phyloP scores from a whole-genome alignment of 495 filamentous ascomycete species.

The Aspergillus baeticus region DNA sequence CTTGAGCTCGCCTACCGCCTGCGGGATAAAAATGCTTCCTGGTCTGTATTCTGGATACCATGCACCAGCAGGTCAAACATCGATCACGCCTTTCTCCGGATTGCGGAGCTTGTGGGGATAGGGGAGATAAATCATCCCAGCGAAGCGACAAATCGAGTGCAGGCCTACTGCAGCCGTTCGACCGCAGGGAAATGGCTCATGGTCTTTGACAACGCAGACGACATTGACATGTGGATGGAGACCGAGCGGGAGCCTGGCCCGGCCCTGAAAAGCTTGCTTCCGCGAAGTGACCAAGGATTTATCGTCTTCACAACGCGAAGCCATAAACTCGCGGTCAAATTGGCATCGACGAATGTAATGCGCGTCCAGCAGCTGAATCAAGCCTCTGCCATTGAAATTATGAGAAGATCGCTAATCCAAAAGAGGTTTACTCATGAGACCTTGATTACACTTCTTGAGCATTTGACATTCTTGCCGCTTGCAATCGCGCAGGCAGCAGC shows the following conservation, averaged over 20 bases:
- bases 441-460: constrained; percentile 22
- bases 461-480: not conserved
- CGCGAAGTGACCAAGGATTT: too few relatives aligned
- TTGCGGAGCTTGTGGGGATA: not conserved
- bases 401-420: not conserved
- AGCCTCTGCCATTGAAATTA: not conserved
- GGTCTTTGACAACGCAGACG: too few relatives aligned
- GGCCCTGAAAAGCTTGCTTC: too few relatives aligned
- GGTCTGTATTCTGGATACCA: too few relatives aligned
- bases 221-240: too few relatives aligned
- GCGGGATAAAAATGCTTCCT: too few relatives aligned
- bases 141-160: not conserved
- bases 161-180: too few relatives aligned
- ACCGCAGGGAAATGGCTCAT: not conserved
- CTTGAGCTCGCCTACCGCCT: too few relatives aligned
- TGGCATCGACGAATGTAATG: not conserved
- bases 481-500: not conserved
- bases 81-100: too few relatives aligned
- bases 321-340: not conserved
- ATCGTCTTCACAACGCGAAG: constrained; percentile 4
- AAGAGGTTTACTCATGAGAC: constrained; percentile 7
- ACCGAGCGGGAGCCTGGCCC: too few relatives aligned
- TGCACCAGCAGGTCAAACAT: too few relatives aligned
- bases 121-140: not conserved
- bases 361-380: not conserved